Base-by-base conservation (phyloP, 2,329 filamentous ascomycete genomes). In the Immersiporthe knoxdaviesiana region DNA sequence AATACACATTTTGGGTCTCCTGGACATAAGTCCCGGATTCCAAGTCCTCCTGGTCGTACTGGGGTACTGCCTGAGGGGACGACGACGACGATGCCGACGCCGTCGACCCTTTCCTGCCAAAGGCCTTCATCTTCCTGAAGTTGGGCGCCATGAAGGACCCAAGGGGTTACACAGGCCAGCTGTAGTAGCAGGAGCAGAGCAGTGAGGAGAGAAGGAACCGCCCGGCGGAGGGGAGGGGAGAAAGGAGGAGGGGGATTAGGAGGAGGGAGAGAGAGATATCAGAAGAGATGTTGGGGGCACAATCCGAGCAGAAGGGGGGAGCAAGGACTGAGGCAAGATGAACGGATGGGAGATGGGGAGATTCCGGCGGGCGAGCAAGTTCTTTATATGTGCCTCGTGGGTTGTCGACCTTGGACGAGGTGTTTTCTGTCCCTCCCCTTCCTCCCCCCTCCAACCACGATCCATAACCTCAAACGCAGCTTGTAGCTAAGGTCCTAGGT, bases 111-210 rank as follows among this genome's bases (percentile, higher is more conserved):
- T 74, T 72, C 63, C 74, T 73, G 24, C 74, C 74, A 63, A 78
- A 77, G 59, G 72, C 72, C 71, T 75, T 78, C 44, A 77, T 70
- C 70, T 76, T 77, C 65, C 74, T 77, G 68, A 77, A 74, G 69
- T 74, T 76, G 60, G 75, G 76, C 72, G 74, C 75, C 77, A 78
- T 78, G 50, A 16, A 37, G 74, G 39, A 8, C 73, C 73, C 72
- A 72, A 70, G 64, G 63, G 52, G 66, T 75, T 75, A 77, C 76
- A 77, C 76, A 77, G 76, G 69, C 76, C 75, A 76, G 75, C 74
- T 76, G 73, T 74, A 74, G 59, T 47, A 67, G 68, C 35, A 68
- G 71, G 58, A 65, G 67, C 37, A 61, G 62, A 67, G 66, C 54
- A 64, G 58, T 61, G 63, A 70, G 56, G 67, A 73, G 67, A 73